Evolutionary conservation across 2,329 filamentous ascomycete genomes (phyloP).

Genomic region (Cytospora piceicola): DNA sequence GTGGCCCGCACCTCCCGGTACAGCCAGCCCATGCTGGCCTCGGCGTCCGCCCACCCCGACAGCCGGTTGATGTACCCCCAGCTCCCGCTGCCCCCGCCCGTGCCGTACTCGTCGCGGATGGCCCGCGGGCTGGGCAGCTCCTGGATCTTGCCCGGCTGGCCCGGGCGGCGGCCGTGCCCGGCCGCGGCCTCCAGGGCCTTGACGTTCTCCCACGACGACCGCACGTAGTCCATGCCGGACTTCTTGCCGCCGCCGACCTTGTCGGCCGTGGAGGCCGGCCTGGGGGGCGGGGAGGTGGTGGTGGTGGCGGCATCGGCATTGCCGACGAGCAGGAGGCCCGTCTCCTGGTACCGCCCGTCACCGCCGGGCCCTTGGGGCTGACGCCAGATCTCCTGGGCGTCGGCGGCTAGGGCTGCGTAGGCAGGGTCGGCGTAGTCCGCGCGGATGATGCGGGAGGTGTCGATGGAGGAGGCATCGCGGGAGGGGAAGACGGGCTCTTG

Average conservation of each 20-base stretch:
- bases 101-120: constrained; percentile 51
- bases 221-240: constrained; percentile 61
- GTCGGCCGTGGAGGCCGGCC: background rate
- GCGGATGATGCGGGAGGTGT: constrained; percentile 67
- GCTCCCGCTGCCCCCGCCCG: constrained; percentile 58
- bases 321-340: constrained; percentile 68
- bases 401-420: constrained; percentile 74
- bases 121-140: constrained; percentile 50
- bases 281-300: background rate
- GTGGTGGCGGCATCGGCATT: constrained; percentile 42
- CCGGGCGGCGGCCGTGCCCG: constrained; percentile 36
- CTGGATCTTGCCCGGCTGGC: constrained; percentile 45
- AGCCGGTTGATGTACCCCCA: constrained; percentile 75
- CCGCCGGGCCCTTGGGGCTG: constrained; percentile 60
- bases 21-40: constrained; percentile 69
- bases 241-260: constrained; percentile 42
- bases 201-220: constrained; percentile 65
- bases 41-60: constrained; percentile 82
- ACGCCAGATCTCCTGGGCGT: constrained; percentile 73
- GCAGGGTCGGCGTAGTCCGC: constrained; percentile 80
- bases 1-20: constrained; percentile 57
- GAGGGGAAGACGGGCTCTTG: constrained; percentile 57
- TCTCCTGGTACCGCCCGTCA: constrained; percentile 70
- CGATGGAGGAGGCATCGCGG: constrained; percentile 63
- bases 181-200: constrained; percentile 49